Conservation (phyloP, 225 moss, liverwort and hornwort species). For the Climacium dendroides region DNA sequence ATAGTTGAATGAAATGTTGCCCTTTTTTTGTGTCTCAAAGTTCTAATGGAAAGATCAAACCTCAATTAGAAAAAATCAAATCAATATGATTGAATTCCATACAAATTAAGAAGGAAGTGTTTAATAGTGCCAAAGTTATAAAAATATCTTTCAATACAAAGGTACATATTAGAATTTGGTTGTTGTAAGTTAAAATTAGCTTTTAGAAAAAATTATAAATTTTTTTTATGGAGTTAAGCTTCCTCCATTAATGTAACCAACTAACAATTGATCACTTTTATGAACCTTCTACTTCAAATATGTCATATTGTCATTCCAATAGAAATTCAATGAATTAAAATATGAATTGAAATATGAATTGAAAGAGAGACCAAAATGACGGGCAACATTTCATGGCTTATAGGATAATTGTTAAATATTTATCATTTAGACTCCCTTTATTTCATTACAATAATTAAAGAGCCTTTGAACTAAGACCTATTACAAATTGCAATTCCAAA, state of each 20-base stretch:
- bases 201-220: neutral
- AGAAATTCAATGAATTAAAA: neutral
- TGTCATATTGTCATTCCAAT: neutral
- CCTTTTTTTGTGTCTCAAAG: neutral
- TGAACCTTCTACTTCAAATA: neutral
- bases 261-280: too few species aligned
- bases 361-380: too few species aligned
- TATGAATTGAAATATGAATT: neutral
- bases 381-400: fast-evolving
- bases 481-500: neutral
- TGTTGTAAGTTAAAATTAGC: neutral
- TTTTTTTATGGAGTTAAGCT: neutral
- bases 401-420: neutral
- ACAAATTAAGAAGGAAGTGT: neutral
- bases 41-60: too few species aligned
- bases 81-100: neutral
- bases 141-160: neutral
- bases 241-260: neutral
- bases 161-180: neutral
- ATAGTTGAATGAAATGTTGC: fast-evolving
- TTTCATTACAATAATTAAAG: neutral
- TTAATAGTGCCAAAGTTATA: neutral
- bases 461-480: neutral
- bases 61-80: neutral
- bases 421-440: neutral